phyloP scores from a whole-genome alignment of 345 rosid genomes.

The Populus nigra region DNA sequence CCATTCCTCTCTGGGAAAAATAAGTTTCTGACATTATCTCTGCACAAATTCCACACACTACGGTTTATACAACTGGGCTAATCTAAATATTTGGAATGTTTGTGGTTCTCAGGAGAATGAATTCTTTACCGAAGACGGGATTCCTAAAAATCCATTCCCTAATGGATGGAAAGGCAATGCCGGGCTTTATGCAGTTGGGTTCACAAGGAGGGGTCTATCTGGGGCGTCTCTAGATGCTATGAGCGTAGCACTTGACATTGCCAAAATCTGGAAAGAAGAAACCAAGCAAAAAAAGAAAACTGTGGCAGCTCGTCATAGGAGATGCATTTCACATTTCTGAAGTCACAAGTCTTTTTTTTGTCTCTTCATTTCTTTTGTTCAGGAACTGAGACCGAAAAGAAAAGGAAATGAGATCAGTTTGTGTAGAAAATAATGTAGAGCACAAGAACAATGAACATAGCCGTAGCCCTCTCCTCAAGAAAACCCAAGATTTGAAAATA shows the following conservation, averaged over 20 bases:
- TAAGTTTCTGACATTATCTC: neutral
- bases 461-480: conserved; percentile 55
- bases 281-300: conserved; percentile 22
- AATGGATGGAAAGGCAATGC: conserved; percentile 80
- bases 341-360: neutral
- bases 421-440: conserved; percentile 20
- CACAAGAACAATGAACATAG: conserved; percentile 12
- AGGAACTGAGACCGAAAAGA: conserved; percentile 6
- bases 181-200: conserved; percentile 90
- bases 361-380: conserved; percentile 7
- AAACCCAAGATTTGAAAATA: conserved; percentile 16
- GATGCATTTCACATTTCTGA: conserved; percentile 30
- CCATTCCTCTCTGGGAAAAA: neutral
- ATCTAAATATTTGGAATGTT: conserved; percentile 16
- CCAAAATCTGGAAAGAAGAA: conserved; percentile 33
- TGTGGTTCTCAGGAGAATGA: conserved; percentile 55
- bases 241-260: conserved; percentile 19
- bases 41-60: neutral
- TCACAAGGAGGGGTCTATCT: conserved; percentile 80
- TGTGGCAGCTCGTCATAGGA: conserved; percentile 19
- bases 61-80: conserved; percentile 1
- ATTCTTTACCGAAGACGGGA: conserved; percentile 71
- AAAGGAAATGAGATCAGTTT: neutral
- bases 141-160: conserved; percentile 65
- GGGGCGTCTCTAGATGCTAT: conserved; percentile 55